phyloP scores from a whole-genome alignment of 1,139 yeast species.

The Yamadazyma triangularis region DNA sequence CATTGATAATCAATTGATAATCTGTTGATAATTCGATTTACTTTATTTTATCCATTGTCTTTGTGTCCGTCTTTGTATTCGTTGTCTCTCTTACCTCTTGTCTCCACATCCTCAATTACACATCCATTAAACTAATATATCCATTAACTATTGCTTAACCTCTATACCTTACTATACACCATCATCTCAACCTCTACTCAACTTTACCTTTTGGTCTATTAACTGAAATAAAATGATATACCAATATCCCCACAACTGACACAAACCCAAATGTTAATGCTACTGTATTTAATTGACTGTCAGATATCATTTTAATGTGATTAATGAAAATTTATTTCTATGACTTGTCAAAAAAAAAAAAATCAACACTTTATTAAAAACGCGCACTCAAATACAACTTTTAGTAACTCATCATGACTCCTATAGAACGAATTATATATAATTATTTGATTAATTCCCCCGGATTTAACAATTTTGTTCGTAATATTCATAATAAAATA shows the following conservation, averaged over 20 bases:
- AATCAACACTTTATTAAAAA: too few species aligned
- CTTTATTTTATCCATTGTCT: too few species aligned
- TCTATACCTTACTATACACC: too few species aligned
- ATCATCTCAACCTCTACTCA: too few species aligned
- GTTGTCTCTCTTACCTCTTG: too few species aligned
- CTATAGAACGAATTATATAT: slow-evolving; percentile 49
- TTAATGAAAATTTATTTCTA: slow-evolving; percentile 1
- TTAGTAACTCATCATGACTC: slow-evolving; percentile 19
- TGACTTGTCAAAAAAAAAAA: too few species aligned
- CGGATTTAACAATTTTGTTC: slow-evolving; percentile 66
- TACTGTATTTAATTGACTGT: slow-evolving; percentile 68
- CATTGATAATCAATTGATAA: too few species aligned
- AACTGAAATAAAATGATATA: slow-evolving; percentile 58
- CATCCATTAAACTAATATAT: too few species aligned
- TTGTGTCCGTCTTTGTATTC: too few species aligned
- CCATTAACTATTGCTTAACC: too few species aligned
- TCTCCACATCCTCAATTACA: too few species aligned
- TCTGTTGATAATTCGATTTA: too few species aligned
- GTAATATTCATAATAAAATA: slow-evolving; percentile 56
- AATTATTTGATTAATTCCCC: slow-evolving; percentile 51
- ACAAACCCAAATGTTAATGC: slow-evolving; percentile 74
- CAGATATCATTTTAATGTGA: slow-evolving; percentile 60
- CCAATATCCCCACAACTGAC: slow-evolving; percentile 65
- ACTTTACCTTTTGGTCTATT: slow-evolving; percentile 17
- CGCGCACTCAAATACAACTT: slow-evolving; percentile 3